Percentiles rank a stretch among this genome's conserved stretches.
Evolutionary conservation across 78 protist genomes (phyloP).

Genomic region (Bodo saltans): DNA sequence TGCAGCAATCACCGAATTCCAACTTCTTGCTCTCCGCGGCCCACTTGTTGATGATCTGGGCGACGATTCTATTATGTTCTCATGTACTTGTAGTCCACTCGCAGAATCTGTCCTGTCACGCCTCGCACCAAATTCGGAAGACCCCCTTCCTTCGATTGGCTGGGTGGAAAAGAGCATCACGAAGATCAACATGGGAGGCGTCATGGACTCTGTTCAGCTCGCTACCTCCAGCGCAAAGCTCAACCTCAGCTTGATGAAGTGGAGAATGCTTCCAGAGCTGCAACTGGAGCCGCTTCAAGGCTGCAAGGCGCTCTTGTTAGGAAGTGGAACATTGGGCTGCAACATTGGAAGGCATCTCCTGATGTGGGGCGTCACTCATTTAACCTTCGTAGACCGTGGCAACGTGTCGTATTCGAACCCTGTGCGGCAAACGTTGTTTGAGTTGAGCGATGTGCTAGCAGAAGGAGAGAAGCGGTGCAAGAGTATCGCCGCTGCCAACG

Average conservation of each 20-base stretch:
- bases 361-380: conserved; percentile 89
- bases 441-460: conserved; percentile 21
- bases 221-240: conserved; percentile 30
- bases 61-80: conserved; percentile 4
- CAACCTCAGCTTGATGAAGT: conserved; percentile 93
- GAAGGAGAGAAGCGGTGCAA: conserved; percentile 60
- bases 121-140: background rate
- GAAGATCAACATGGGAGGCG: background rate
- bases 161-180: background rate
- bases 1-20: background rate
- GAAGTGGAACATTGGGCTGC: conserved; percentile 99
- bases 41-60: background rate
- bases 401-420: conserved; percentile 88
- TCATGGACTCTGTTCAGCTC: conserved; percentile 27
- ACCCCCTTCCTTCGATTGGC: background rate
- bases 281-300: conserved; percentile 66
- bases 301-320: conserved; percentile 82
- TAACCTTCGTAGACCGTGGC: conserved; percentile 90
- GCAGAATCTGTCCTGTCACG: background rate
- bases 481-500: conserved; percentile 84
- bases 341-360: conserved; percentile 87
- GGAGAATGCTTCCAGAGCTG: conserved; percentile 91
- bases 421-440: conserved; percentile 89
- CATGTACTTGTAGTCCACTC: background rate
- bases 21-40: background rate